Percentiles rank a stretch among this genome's conserved stretches.
Conservation (phyloP, 371 early-diverging fungal species). For the Mortierella sp. region DNA sequence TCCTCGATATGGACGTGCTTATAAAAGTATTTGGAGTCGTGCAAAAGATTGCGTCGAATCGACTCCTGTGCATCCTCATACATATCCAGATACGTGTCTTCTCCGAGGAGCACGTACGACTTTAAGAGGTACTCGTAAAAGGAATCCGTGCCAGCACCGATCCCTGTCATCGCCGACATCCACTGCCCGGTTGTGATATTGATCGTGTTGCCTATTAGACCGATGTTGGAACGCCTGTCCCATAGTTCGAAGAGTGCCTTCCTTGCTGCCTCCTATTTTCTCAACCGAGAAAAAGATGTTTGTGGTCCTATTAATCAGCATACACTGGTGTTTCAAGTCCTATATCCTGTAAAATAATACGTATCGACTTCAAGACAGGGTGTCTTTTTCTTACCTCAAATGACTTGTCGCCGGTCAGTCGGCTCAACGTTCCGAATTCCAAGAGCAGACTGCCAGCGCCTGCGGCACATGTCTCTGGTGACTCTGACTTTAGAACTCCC, state of each 20-base stretch:
- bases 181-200: slow-evolving; percentile 77
- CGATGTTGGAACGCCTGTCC: slow-evolving; percentile 76
- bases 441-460: slow-evolving; percentile 93
- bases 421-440: slow-evolving; percentile 94
- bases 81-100: slow-evolving; percentile 75
- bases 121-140: slow-evolving; percentile 95
- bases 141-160: slow-evolving; percentile 95
- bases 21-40: slow-evolving; percentile 83
- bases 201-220: slow-evolving; percentile 89
- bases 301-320: too few species aligned
- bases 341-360: too few species aligned
- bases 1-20: slow-evolving; percentile 86
- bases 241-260: slow-evolving; percentile 81
- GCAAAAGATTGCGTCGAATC: slow-evolving; percentile 71
- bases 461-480: slow-evolving; percentile 89
- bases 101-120: slow-evolving; percentile 89
- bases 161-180: slow-evolving; percentile 77
- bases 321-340: too few species aligned
- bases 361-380: too few species aligned
- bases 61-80: slow-evolving; percentile 87
- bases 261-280: slow-evolving; percentile 70
- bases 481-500: slow-evolving; percentile 79
- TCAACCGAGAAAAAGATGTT: slow-evolving; percentile 2
- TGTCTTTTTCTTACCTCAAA: slow-evolving; percentile 81
- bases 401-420: slow-evolving; percentile 80